Conservation (phyloP, 805 yeast species). For the Metschnikowia matae region DNA sequence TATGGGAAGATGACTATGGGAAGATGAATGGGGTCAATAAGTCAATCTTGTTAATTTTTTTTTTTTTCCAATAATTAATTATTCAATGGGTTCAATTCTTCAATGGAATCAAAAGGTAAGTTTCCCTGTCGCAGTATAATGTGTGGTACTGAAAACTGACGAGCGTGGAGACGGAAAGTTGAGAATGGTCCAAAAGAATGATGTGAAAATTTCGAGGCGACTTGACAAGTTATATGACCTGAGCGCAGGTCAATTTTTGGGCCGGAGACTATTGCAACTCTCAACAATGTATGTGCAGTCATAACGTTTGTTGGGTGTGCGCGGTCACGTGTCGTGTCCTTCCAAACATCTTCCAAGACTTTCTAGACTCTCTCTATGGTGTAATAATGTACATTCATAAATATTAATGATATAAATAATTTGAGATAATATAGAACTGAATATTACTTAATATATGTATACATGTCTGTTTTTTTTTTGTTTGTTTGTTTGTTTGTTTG, state of each 20-base stretch:
- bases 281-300: slow-evolving; percentile 21
- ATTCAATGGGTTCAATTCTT: too few species aligned
- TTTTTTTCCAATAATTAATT: too few species aligned
- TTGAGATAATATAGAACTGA: too few species aligned
- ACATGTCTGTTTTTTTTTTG: too few species aligned
- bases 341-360: not conserved
- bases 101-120: too few species aligned
- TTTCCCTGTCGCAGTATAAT: not conserved
- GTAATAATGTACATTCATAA: too few species aligned
- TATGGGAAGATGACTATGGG: too few species aligned
- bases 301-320: slow-evolving; percentile 19
- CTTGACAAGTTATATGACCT: not conserved
- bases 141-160: slow-evolving; percentile 2
- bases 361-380: not conserved
- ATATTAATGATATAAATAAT: too few species aligned
- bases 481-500: too few species aligned
- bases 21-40: too few species aligned
- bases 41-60: too few species aligned
- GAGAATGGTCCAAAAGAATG: slow-evolving; percentile 1
- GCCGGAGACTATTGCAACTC: slow-evolving; percentile 17
- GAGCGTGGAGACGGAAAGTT: not conserved
- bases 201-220: not conserved
- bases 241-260: slow-evolving; percentile 12
- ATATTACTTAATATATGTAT: too few species aligned
- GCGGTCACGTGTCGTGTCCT: slow-evolving; percentile 4